Evolutionary conservation across 768 basidiomycete species (phyloP).

Genomic region (Melanogaster broomeanus): DNA sequence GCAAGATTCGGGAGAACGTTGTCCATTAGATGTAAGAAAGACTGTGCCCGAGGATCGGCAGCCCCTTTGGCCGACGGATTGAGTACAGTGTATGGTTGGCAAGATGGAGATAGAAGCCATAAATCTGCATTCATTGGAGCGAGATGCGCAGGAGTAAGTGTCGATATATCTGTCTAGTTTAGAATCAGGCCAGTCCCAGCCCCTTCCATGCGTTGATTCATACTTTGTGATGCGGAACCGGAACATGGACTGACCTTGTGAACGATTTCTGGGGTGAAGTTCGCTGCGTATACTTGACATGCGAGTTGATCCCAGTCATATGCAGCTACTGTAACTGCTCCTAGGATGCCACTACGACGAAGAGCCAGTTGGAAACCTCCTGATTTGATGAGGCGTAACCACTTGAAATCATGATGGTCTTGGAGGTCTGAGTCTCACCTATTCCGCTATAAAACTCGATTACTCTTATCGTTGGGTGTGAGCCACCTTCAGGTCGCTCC

Average conservation of each 20-base stretch:
- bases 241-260: slow-evolving; percentile 29
- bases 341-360: slow-evolving; percentile 47
- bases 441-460: slow-evolving; percentile 82
- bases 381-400: slow-evolving; percentile 29
- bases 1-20: slow-evolving; percentile 62
- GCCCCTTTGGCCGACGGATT: slow-evolving; percentile 73
- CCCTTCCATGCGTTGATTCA: background rate
- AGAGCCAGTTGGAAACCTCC: slow-evolving; percentile 77
- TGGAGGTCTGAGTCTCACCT: slow-evolving; percentile 43
- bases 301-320: slow-evolving; percentile 84
- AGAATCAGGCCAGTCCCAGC: slow-evolving; percentile 1
- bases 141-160: slow-evolving; percentile 50
- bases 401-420: background rate
- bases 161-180: slow-evolving; percentile 59
- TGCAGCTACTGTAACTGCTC: slow-evolving; percentile 54
- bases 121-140: slow-evolving; percentile 52
- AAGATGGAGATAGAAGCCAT: slow-evolving; percentile 82
- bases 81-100: slow-evolving; percentile 82
- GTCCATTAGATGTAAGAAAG: slow-evolving; percentile 72
- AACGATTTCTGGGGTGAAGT: slow-evolving; percentile 50
- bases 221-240: background rate
- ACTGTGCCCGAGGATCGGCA: slow-evolving; percentile 71
- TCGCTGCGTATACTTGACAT: slow-evolving; percentile 66
- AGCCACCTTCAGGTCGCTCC: background rate
- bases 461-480: slow-evolving; percentile 18